phyloP scores from a whole-genome alignment of 305 asterid genomes.

The Fraxinus platypoda region DNA sequence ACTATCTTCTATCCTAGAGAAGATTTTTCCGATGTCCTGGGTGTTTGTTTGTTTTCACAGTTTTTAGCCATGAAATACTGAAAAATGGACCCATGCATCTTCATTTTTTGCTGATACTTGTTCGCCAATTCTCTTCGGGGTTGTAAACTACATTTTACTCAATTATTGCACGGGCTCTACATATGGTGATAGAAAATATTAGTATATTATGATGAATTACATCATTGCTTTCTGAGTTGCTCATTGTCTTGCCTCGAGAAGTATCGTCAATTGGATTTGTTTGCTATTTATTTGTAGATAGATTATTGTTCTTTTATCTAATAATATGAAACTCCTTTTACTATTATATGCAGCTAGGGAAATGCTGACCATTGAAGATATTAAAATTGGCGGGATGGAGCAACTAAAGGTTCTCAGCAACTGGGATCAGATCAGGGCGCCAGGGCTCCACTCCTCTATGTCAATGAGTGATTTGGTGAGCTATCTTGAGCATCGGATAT shows the following conservation, averaged over 20 bases:
- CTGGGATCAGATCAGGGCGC: conserved; percentile 79
- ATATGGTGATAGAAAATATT: not conserved
- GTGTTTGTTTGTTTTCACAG: not conserved
- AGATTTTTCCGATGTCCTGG: not conserved
- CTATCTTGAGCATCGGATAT: conserved; percentile 72
- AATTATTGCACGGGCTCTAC: not conserved
- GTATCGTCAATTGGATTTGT: not conserved
- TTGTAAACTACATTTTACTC: not conserved
- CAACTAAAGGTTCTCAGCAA: conserved; percentile 59
- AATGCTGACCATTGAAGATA: conserved; percentile 40
- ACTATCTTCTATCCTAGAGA: not conserved
- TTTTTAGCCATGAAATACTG: not conserved
- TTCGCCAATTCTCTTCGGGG: not conserved
- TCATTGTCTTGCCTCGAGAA: not conserved
- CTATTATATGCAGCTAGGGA: conserved; percentile 41
- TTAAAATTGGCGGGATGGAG: conserved; percentile 43
- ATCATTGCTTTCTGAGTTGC: not conserved
- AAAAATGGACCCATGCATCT: not conserved
- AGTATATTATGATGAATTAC: not conserved
- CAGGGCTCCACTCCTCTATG: conserved; percentile 75
- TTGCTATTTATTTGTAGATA: not conserved
- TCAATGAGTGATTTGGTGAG: conserved; percentile 85
- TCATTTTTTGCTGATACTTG: not conserved
- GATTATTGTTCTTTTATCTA: not conserved
- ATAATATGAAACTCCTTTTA: not conserved